A percentile compares a stretch with the other conserved stretches of the same genome.
Conservation (phyloP, 164 flowering plant species). For the Umbilicus rupestris region DNA sequence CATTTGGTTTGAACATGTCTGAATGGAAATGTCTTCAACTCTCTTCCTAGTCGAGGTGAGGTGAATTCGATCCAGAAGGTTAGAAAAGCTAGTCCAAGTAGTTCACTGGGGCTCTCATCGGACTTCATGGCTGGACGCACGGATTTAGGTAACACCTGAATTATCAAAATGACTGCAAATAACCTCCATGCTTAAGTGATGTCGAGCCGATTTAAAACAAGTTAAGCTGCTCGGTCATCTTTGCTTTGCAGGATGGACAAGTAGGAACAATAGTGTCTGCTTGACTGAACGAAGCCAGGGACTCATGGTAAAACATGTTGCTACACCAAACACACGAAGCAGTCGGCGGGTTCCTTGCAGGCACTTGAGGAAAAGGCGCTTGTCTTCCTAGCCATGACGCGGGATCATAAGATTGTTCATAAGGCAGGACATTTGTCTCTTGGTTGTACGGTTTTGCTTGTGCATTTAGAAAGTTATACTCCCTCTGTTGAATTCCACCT, state of each 20-base stretch:
- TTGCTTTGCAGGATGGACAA: constrained; percentile 40
- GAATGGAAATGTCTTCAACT: too few species aligned
- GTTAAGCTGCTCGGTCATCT: constrained; percentile 23
- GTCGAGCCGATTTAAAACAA: constrained; percentile 9
- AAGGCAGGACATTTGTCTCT: constrained; percentile 21
- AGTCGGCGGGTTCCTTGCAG: constrained; percentile 15
- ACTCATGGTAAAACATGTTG: constrained; percentile 26
- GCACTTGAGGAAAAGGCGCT: constrained; percentile 21
- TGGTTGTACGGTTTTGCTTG: constrained; percentile 19
- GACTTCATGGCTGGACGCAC: too few species aligned
- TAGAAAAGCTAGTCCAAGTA: too few species aligned
- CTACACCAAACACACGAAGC: constrained; percentile 38
- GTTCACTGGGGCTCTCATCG: too few species aligned
- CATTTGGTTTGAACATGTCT: too few species aligned
- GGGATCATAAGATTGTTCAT: constrained; percentile 19
- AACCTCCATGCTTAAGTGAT: not conserved
- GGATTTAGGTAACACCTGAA: too few species aligned
- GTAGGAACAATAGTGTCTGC: constrained; percentile 25
- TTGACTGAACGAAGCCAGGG: constrained; percentile 15
- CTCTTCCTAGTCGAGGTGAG: too few species aligned
- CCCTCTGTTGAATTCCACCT: constrained; percentile 22
- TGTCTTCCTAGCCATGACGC: constrained; percentile 28
- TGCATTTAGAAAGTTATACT: constrained; percentile 28
- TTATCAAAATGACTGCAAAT: not conserved
- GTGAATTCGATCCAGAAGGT: too few species aligned